Base-by-base conservation (phyloP, 148 eudicot species). In the Arctostaphylos glauca region DNA sequence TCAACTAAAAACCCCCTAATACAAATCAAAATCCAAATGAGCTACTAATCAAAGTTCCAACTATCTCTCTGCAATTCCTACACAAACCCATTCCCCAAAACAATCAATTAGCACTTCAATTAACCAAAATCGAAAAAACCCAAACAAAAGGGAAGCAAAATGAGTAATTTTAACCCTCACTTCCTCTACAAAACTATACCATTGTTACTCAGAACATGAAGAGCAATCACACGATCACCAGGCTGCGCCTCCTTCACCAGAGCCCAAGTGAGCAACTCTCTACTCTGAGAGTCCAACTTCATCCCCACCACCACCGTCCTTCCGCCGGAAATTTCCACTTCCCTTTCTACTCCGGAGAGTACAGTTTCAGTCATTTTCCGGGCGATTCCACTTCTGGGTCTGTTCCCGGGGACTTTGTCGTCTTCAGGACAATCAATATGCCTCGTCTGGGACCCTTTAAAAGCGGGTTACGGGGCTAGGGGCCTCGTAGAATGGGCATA, bases 261-360 rank as follows among this genome's bases (percentile, higher is more conserved):
- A 18, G 97, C 90, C 99, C 99, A 96, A 54, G 99, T 96, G 8
- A 96, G 91, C 74, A 96, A 52, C 84, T 94, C 99, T 70, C 84
- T 90, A 82, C 99, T 96, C 10, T 81, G 81, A n/a, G 86, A 87
- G 82, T 94, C 95, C 87, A 94, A 74, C 81, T 96, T 96, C 76
- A 96, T 93, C 14, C 98, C 99, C 9, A 96, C 98, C 67, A 96
- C 90, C 76, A 96, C 97, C 84, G 93, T 92, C 43, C 93, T 82
- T 4, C 84, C 87, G 13, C 83, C 89, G 83, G 5, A 73, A 53
- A 14, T 78, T 38, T 67, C 81, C 59, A 16, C 76, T 68, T 81
- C 58, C 19, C 83, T 66, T 13, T 78, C 86, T n/a, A 74, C 88
- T 64, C 84, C 91, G 86, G 84, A 76, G 55, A 83, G 81, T 78